Evolutionary conservation across 2,329 filamentous ascomycete genomes (phyloP).

Genomic region (Graphium sp.): DNA sequence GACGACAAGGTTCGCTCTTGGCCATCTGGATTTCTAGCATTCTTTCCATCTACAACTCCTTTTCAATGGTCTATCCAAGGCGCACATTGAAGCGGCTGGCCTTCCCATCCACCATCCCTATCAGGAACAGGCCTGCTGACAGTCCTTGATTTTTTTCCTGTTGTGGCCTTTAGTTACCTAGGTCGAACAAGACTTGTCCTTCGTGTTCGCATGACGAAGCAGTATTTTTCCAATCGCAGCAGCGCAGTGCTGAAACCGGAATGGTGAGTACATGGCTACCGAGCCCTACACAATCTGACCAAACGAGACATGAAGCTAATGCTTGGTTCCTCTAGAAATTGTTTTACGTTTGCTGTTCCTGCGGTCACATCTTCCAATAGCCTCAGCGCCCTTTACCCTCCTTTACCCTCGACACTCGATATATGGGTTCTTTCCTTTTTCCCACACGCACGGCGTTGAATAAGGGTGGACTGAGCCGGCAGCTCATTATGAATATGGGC

Average conservation of each 20-base stretch:
- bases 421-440: too few relatives aligned
- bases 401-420: too few relatives aligned
- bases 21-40: too few relatives aligned
- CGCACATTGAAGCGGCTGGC: too few relatives aligned
- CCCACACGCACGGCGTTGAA: too few relatives aligned
- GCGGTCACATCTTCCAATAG: slow-evolving; percentile 69
- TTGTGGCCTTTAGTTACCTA: slow-evolving; percentile 57
- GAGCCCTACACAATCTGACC: not conserved
- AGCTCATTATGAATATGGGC: too few relatives aligned
- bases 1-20: too few relatives aligned
- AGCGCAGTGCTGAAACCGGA: slow-evolving; percentile 89
- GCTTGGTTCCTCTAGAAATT: slow-evolving; percentile 45
- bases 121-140: slow-evolving; percentile 33
- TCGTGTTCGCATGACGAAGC: slow-evolving; percentile 75
- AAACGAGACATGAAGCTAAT: not conserved
- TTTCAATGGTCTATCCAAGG: too few relatives aligned
- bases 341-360: slow-evolving; percentile 87
- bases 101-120: too few relatives aligned
- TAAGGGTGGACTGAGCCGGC: too few relatives aligned
- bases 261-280: slow-evolving; percentile 52
- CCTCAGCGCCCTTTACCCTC: too few relatives aligned
- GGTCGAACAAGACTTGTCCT: slow-evolving; percentile 73
- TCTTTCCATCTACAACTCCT: too few relatives aligned
- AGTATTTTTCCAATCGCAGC: slow-evolving; percentile 98
- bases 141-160: slow-evolving; percentile 16